These are phyloP conservation scores for Pseudogymnoascus sp. DNA, from an alignment of 2,329 filamentous ascomycete genomes.

Conservation along the genomic window DNA sequence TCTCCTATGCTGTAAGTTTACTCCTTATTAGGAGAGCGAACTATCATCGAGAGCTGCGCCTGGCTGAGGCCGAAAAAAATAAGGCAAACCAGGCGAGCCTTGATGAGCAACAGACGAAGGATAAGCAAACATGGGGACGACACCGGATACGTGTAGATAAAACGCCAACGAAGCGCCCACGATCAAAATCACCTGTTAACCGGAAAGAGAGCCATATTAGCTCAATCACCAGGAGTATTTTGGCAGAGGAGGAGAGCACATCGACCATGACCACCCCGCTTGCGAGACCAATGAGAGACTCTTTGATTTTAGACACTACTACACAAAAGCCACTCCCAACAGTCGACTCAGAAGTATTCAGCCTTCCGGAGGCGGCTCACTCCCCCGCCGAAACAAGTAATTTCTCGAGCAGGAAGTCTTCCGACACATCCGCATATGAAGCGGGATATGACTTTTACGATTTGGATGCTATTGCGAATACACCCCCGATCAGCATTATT, in stretches of 20 bases:
- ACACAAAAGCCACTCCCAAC: slow-evolving; percentile 20
- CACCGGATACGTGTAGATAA: slow-evolving; percentile 17
- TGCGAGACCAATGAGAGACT: slow-evolving; percentile 42
- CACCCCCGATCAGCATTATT: slow-evolving; percentile 46
- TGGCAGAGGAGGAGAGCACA: slow-evolving; percentile 48
- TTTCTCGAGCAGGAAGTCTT: background rate
- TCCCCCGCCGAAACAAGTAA: slow-evolving; percentile 8
- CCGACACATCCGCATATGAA: slow-evolving; percentile 10
- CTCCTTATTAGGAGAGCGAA: slow-evolving; percentile 48
- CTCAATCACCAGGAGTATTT: slow-evolving; percentile 17
- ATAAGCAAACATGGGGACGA: slow-evolving; percentile 1
- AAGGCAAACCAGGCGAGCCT: slow-evolving; percentile 20
- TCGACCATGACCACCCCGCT: slow-evolving; percentile 56
- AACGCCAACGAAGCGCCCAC: slow-evolving; percentile 21
- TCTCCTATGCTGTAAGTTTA: slow-evolving; percentile 49
- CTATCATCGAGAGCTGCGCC: slow-evolving; percentile 48
- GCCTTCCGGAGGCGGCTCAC: slow-evolving; percentile 23
- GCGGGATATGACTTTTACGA: slow-evolving; percentile 63
- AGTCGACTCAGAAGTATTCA: slow-evolving; percentile 27
- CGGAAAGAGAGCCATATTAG: slow-evolving; percentile 15
- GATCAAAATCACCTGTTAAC: slow-evolving; percentile 11
- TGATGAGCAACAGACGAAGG: slow-evolving; percentile 11
- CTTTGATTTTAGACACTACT: slow-evolving; percentile 17
- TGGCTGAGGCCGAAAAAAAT: slow-evolving; percentile 32
- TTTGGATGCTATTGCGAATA: slow-evolving; percentile 40